Base-by-base conservation (phyloP, 306 rosid species). In the Pyrus bretschneideri region DNA sequence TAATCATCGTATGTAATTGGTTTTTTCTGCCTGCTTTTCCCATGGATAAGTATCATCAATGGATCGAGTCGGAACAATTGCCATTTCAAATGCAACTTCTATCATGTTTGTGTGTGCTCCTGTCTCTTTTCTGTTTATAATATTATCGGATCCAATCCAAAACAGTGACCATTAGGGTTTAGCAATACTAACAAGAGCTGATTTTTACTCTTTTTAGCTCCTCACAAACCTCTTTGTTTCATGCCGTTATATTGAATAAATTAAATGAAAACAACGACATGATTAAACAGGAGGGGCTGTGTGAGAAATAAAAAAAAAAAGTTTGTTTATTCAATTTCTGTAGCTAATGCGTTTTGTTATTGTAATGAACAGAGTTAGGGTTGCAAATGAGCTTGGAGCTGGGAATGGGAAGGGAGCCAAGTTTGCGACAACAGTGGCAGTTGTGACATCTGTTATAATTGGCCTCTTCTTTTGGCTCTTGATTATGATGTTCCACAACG, bases 301-400 rank as follows among this genome's bases (percentile, higher is more conserved):
- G 5, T 46, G 52, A 42, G 45, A 14, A 46, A 46, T 3, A 45
- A 45, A 13, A 46, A 46, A 35, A 35, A 35, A 35, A 0, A 0
- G 2, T 7, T 10, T 6, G 42, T 38, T 38, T 38, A 38, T 38
- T 38, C 42, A 38, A 25, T 60, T 61, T 27, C 10, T 3, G 67
- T 14, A 14, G 22, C 35, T 35, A 30, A 3, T 54, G 8, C 3
- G 8, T 9, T 19, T 12, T 18, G 66, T 27, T 6, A 17, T 67
- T 40, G 71, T 29, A n/a, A 1, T 69, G 15, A 17, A 68, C 81
- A 91, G 98, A 84, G 98, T 91, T 75, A 85, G 98, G 73, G 98
- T 93, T 13, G 91, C 97, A 49, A 89, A 91, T 60, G 98, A 93
- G 78, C 93, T 93, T 10, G 98, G 97, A 79, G 93, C 93, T 58